Base-by-base conservation (phyloP, 2,329 filamentous ascomycete species). In the Colletotrichum melonis region DNA sequence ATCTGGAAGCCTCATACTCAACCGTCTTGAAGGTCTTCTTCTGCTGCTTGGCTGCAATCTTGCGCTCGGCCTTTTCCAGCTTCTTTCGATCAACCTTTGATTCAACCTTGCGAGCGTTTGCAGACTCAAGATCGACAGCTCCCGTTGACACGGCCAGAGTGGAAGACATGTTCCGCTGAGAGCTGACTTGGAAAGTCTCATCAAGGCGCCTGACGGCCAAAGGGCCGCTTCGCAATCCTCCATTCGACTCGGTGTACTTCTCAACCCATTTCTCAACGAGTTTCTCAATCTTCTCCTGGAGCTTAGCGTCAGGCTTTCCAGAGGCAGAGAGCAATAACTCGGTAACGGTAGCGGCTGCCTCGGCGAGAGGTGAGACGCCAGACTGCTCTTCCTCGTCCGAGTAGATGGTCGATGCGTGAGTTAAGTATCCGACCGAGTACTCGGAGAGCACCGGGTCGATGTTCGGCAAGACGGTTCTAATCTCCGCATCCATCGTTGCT, bases 11-110 rank as follows among this genome's bases (percentile, higher is more conserved):
- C 85, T 99, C 97, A 82, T 99, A 99, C 84, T 98, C 94, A 78
- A 99, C 97, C 69, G 93, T 98, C 89, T 98, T 98, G 92, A 97
- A 98, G 46, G 92, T 91, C 87, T 99, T 99, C 88, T 97, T 97
- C 86, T 95, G 97, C 86, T 98, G 97, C 87, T 99, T 99, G 79
- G 95, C 95, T 62, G 95, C 94, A 81, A 99, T 97, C 88, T 99
- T 99, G 77, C 94, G 90, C 85, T 99, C 97, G 1, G 97, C 97
- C 86, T 99, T 99, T 84, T 99, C 97, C 24, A 99, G 92, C 89
- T 99, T 99, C 92, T 98, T 99, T 81, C 93, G 92, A 85, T 99
- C 97, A 74, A 99, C 97, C 82, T 96, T 95, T 79, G 96, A 98
- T 86, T 99, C 97, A 72, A 99, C 94, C 86, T 98, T 98, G 79